Base-by-base conservation (phyloP, 2,329 filamentous ascomycete genomes). In the Exophiala mesophila region DNA sequence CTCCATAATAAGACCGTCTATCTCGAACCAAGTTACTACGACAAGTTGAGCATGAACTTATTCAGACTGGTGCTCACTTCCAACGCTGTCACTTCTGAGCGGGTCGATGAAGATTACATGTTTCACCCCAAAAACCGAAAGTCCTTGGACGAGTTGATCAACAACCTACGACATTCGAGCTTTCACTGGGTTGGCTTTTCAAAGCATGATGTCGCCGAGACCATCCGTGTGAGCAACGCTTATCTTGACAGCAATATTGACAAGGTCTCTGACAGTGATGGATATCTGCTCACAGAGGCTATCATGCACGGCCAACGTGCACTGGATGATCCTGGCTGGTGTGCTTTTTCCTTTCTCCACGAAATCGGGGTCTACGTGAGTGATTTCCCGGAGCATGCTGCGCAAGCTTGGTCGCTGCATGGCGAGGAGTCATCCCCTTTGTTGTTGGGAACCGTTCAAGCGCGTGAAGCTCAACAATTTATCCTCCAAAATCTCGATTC, bases 61-160 rank as follows among this genome's bases (percentile, higher is more conserved):
- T 96, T 96, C 58, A 77, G 86, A 1, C 84, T 92, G 64, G 80
- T 87, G 58, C 78, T 96, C 34, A 82, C 85, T 2, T 82, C 87
- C 52, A 97, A 97, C 58, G 81, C 88, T 0, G 80, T 97, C 1
- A 89, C 89, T 17, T 95, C 88, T 4, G 86, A 96, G 58, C 73
- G 89, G 8, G 80, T 76, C 0, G 90, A 90, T 55, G 71, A 77
- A 41, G 89, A 96, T 59, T 96, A 95, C 59, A 83, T 97, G 50
- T 96, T 96, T 55, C 85, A 95, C 55, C 76, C 78, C 1, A 79
- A 75, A 9, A 89, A 89, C 55, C 69, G 76, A 20, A 82, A 80
- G 49, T 73, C 74, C 28, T 68, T 94, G 9, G 66, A 81, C 18
- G 71, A 78, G 39, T 68, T 94, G 2, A 82, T 94, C 3, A 75